Evolutionary conservation across 2,329 filamentous ascomycete genomes (phyloP).

Genomic region (Coniella lustricola): DNA sequence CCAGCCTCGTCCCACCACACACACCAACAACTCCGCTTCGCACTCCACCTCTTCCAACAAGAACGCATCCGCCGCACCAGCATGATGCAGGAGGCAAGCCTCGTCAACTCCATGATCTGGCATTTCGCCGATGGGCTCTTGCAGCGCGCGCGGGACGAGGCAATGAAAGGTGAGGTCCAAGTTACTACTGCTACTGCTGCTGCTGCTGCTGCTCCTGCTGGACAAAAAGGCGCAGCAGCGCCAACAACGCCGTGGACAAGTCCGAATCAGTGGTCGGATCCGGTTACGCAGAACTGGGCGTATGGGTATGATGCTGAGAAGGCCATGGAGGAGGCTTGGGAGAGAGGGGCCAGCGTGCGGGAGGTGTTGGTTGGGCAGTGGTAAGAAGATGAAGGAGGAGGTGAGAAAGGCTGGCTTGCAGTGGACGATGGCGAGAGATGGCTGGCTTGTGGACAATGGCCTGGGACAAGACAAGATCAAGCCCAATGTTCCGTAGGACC

Average conservation of each 20-base stretch:
- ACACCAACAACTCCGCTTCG: slow-evolving; percentile 22
- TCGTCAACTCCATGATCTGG: slow-evolving; percentile 40
- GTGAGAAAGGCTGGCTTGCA: neutral
- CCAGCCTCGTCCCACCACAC: too few species aligned
- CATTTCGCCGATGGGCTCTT: slow-evolving; percentile 36
- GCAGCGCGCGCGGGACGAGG: slow-evolving; percentile 34
- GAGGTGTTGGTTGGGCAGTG: neutral
- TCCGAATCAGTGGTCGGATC: slow-evolving; percentile 43
- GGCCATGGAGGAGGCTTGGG: slow-evolving; percentile 27
- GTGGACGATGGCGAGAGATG: too few species aligned
- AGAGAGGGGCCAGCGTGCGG: neutral
- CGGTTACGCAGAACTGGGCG: slow-evolving; percentile 37
- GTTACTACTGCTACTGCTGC: too few species aligned
- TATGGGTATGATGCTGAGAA: slow-evolving; percentile 41
- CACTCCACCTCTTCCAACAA: slow-evolving; percentile 30
- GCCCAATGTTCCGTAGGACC: too few species aligned
- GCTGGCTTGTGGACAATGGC: too few species aligned
- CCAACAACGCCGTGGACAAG: slow-evolving; percentile 33
- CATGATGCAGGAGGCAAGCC: slow-evolving; percentile 37
- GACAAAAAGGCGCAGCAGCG: too few species aligned
- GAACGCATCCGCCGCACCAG: slow-evolving; percentile 27
- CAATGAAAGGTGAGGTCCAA: slow-evolving; percentile 34
- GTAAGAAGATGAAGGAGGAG: neutral
- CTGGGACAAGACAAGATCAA: too few species aligned
- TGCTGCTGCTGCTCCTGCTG: too few species aligned